Evolutionary conservation across 768 basidiomycete species (phyloP), one percentile per base, ranked within the genome.

Genomic region (Rhizopogon salebrosus): DNA sequence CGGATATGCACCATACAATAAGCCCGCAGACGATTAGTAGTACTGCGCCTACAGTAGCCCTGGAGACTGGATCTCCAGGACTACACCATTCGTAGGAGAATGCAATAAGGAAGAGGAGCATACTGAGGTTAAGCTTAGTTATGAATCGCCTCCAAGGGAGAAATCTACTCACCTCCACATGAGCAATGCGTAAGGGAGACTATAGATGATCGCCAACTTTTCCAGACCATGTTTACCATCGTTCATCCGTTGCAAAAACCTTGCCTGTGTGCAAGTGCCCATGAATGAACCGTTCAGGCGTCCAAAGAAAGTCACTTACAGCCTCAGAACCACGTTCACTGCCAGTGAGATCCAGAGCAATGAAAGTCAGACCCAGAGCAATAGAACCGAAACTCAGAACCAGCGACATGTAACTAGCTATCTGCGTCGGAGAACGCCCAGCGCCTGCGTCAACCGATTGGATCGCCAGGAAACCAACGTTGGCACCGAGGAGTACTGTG

Each of bases 401-500:
- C 16, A 69, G 67, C 1, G 77, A 77, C 10, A 72, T 54, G 43
- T 75, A 77, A 54, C 70, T 71, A n/a, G 71, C 62, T 16, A 75
- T 69, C 45, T 76, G 75, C 0, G 68, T 67, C 1, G 64, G 45
- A 3, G 59, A 67, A 13, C 69, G 51, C 27, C 57, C 60, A n/a
- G 38, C 27, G 11, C 55, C 57, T 34, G 58, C 18, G 16, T 58
- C 73, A 40, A 77, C 71, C 27, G 69, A 67, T 31, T 76, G 75
- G 23, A 83, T 80, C 6, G 79, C 76, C 11, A 84, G 62, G 57
- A 82, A 80, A 0, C 75, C 76, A 2, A 84, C 76, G 49, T 81
- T 81, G 7, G 77, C 78, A 24, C 74, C 75, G 7, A 82, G 62
- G 35, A 83, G 61, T 11, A 82, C 77, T 2, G 77, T 78, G 1